Evolutionary conservation across 305 asterid species (phyloP), one percentile per base, ranked within the genome.

Genomic region (Fraxinus ornus): DNA sequence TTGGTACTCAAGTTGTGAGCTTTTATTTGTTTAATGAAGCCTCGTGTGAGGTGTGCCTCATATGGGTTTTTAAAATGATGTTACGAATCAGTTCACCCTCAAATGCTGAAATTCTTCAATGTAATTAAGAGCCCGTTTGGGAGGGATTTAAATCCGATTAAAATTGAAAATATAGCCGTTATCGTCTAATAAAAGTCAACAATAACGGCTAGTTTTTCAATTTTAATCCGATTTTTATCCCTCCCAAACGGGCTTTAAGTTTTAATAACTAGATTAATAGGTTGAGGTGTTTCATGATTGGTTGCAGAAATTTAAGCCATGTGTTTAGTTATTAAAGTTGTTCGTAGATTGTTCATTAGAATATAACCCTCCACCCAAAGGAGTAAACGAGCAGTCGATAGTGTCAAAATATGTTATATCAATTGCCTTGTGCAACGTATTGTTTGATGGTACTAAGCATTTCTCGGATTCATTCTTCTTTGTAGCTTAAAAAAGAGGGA

Each of bases 401-500:
- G 30, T 7, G 71, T 21, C 32, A 22, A 30, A 32, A 73, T 77
- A n/a, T 12, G 33, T 47, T 41, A 8, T 79, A 28, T 19, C 44
- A n/a, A 35, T 78, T 81, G 78, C 79, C 52, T 47, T 82, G 47
- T 74, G 70, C 47, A 52, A 44, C 36, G 12, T 64, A 12, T 47
- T 10, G 15, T 78, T 24, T 75, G 75, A 70, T 55, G 66, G 79
- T 80, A 70, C 37, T 79, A 19, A 44, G 36, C 37, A 76, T 70
- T 24, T 77, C 35, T 78, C 44, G 78, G 33, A 55, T 82, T 60
- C 75, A 68, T 71, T 76, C 19, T 57, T 87, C 78, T 86, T 78
- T 85, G 75, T 89, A 95, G 99, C 94, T 95, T 8, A 95, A 90
- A 89, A 96, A 94, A 81, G 99, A 97, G 89, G 98, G 99, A 71